Evolutionary conservation across 2,329 filamentous ascomycete species (phyloP).

Genomic region (Gliomastix tumulicola): DNA sequence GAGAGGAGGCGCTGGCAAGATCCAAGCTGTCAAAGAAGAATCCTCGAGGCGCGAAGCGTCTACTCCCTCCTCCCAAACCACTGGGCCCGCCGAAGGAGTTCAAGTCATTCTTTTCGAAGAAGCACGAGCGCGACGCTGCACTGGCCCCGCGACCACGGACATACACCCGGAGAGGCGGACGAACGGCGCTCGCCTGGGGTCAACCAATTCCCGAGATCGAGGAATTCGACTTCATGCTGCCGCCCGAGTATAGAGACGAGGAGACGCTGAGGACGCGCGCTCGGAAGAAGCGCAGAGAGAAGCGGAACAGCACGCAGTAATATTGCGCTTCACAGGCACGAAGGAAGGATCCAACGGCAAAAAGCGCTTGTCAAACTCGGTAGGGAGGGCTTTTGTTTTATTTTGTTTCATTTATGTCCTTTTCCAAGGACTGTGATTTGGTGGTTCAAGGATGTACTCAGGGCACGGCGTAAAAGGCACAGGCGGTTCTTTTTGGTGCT

Average conservation of each 20-base stretch:
- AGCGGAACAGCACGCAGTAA: slow-evolving; percentile 40
- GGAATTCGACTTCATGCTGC: slow-evolving; percentile 68
- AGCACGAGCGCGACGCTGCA: slow-evolving; percentile 71
- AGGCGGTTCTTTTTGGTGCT: no score
- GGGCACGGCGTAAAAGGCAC: no score
- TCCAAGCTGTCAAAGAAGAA: slow-evolving; percentile 29
- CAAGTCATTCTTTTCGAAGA: slow-evolving; percentile 80
- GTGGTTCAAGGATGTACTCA: no score
- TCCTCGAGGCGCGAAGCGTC: slow-evolving; percentile 21
- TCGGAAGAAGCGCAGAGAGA: slow-evolving; percentile 54
- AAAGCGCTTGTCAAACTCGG: no score
- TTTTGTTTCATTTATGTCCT: no score
- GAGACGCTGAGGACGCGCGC: slow-evolving; percentile 52
- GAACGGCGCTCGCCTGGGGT: slow-evolving; percentile 74
- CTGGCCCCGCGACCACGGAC: no score
- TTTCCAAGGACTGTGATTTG: no score
- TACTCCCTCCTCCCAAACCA: slow-evolving; percentile 15
- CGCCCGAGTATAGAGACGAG: slow-evolving; percentile 54
- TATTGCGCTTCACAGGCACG: no score
- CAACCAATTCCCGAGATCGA: slow-evolving; percentile 67
- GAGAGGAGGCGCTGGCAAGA: slow-evolving; percentile 59
- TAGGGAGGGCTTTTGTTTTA: no score
- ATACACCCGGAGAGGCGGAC: slow-evolving; percentile 56
- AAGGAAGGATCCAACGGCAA: no score
- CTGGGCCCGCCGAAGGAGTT: slow-evolving; percentile 50